Base-by-base conservation (phyloP, 2,329 filamentous ascomycete species). In the Ceratocystis alfenasii region DNA sequence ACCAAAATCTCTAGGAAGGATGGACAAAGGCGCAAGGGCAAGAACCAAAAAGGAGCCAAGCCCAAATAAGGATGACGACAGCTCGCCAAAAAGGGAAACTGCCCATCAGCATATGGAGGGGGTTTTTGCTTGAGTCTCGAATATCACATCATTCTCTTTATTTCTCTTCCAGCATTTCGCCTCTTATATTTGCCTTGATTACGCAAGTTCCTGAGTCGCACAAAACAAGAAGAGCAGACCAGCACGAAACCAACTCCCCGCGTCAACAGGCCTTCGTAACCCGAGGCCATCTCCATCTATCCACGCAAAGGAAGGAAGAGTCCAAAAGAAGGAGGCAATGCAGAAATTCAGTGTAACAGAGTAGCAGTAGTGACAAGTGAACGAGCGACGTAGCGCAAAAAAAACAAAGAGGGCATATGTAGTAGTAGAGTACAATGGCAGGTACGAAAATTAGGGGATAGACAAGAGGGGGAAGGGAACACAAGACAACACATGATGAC, bases 41-140 rank as follows among this genome's bases (percentile, higher is more conserved):
- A 57, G 53, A 33, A 33, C 53, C 53, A 30, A 57, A 53, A 33
- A 33, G 28, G 28, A 33, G 25, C 50, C 15, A 28, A 15, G 12
- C 22, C 22, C 12, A 57, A 57, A 57, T 57, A 57, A 57, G 53
- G 53, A 57, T 57, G 53, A 57, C 53, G 53, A 57, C 53, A 57
- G 20, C 53, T 28, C 3, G 4, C 25, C 20, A 4, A 15, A n/a
- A 15, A 30, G 12, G 53, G 53, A 17, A 57, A 57, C 53, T 57
- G 12, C 53, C 28, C 5, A 33, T 57, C n/a, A 25, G 7, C 1
- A 22, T 8, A 50, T 17, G 46, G 15, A 12, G 2, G 48, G 48
- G 17, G 5, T 8, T 53, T 53, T 22, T 53, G 3, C 48, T 25
- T 22, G 36, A 41, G 36, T 41, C 36, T 41, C 36, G 10, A 53